These are phyloP conservation scores for Dittrichia graveolens DNA, from an alignment of 129 eudicot genomes.

Conservation along the genomic window DNA sequence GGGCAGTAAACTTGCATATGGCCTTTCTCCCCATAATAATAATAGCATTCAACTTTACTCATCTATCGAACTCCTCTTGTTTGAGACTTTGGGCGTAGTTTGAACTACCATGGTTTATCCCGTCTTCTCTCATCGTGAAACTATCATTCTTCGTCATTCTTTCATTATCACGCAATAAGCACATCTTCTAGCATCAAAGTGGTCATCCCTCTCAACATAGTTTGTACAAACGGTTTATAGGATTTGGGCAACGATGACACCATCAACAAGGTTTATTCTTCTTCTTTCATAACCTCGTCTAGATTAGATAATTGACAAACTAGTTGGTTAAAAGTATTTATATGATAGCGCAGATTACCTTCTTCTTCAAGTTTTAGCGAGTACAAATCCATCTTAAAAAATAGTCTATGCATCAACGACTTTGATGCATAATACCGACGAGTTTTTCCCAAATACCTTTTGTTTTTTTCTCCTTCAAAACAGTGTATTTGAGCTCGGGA, in stretches of 20 bases:
- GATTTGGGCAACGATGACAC: background rate
- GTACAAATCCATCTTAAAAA: too few relatives aligned
- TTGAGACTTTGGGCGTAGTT: background rate
- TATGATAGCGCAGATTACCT: too few relatives aligned
- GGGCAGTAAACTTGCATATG: background rate
- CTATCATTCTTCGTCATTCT: background rate
- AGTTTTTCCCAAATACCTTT: background rate
- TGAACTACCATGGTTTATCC: background rate
- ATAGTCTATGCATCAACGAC: background rate
- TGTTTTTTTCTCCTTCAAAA: background rate
- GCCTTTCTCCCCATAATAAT: background rate
- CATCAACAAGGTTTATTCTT: background rate
- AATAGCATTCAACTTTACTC: background rate
- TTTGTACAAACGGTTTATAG: background rate
- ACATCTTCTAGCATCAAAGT: too few relatives aligned
- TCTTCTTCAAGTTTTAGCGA: too few relatives aligned
- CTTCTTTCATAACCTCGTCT: background rate
- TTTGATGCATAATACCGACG: background rate
- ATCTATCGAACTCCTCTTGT: background rate
- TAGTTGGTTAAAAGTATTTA: background rate
- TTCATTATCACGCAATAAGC: background rate
- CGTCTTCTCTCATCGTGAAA: background rate
- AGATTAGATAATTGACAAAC: background rate
- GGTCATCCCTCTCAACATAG: background rate
- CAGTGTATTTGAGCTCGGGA: background rate